Base-by-base conservation (phyloP, 768 basidiomycete genomes). In the Lactarius akahatsu region DNA sequence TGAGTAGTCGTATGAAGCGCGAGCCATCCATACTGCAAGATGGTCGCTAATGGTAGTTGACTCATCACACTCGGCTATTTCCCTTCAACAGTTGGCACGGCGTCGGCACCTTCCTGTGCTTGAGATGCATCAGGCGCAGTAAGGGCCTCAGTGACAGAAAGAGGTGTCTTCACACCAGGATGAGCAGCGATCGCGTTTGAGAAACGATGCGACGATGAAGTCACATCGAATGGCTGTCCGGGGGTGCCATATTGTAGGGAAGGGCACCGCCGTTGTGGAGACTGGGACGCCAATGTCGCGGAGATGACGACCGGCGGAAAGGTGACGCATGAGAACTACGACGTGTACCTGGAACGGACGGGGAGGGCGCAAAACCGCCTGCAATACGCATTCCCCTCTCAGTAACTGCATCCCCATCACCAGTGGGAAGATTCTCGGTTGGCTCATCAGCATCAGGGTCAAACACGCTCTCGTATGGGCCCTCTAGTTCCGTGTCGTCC, bases 1-100 rank as follows among this genome's bases (percentile, higher is more conserved):
- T 96, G 94, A 2, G 91, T 92, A 16, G 90, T 93, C 45, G 87
- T 86, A 74, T 97, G 95, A 57, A 98, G 76, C 4, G 95, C 95
- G 69, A 98, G 79, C 68, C 94, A 78, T 23, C 92, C 92, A 75
- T 97, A 97, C 77, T 97, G 96, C 20, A 92, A 73, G 71, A 98
- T 97, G 72, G 98, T 86, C 70, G 90, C 74, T 38, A 93, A 73
- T 6, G 96, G 96, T 34, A 98, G 79, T 72, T 90, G 87, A 26
- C 87, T 88, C 69, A 85, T 77, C 69, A 92, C 74, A 15, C 90
- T 88, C 2, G 86, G 86, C 23, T 83, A 80, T 71, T 86, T 86
- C 74, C 85, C 86, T 11, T 74, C 68, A 16, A 77, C 72, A 18
- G 76, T 81, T 62, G 85, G 83, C 0, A 64, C 54, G 5, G 77